Percentiles rank a stretch among this genome's conserved stretches.
These are phyloP conservation scores for Chaetomium strumarium DNA, from an alignment of 2,329 filamentous ascomycete species.

Conservation along the genomic window DNA sequence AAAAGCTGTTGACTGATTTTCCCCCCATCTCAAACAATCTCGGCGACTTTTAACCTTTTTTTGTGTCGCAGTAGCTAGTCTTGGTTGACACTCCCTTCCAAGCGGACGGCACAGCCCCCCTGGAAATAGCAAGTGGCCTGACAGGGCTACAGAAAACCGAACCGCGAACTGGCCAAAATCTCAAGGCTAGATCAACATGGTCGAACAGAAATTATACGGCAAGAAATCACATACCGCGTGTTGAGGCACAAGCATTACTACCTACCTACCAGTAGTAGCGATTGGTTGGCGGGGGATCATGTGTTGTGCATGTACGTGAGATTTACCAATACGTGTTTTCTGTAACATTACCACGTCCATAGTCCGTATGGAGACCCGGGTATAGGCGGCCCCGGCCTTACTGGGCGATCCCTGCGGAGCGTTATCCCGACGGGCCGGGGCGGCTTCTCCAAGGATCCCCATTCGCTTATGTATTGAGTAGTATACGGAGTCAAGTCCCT, in stretches of 20 bases:
- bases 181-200: too few relatives aligned
- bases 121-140: slow-evolving; percentile 22
- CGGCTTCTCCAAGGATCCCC: slow-evolving; percentile 7
- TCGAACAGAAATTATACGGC: too few relatives aligned
- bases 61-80: slow-evolving; percentile 1
- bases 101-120: slow-evolving; percentile 21
- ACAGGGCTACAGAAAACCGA: background rate
- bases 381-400: slow-evolving; percentile 10
- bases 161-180: background rate
- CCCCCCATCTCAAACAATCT: background rate
- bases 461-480: background rate
- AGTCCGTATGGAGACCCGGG: too few relatives aligned
- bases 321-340: too few relatives aligned
- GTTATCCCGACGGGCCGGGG: slow-evolving; percentile 15
- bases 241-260: too few relatives aligned
- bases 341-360: too few relatives aligned
- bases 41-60: background rate
- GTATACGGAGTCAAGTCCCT: background rate
- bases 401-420: slow-evolving; percentile 11
- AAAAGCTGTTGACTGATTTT: slow-evolving; percentile 26
- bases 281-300: too few relatives aligned
- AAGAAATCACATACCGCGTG: too few relatives aligned
- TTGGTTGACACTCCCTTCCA: background rate
- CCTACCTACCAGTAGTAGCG: too few relatives aligned
- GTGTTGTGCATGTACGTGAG: too few relatives aligned